Evolutionary conservation across 805 yeast species (phyloP).

Genomic region (Schizosaccharomyces osmophilus): DNA sequence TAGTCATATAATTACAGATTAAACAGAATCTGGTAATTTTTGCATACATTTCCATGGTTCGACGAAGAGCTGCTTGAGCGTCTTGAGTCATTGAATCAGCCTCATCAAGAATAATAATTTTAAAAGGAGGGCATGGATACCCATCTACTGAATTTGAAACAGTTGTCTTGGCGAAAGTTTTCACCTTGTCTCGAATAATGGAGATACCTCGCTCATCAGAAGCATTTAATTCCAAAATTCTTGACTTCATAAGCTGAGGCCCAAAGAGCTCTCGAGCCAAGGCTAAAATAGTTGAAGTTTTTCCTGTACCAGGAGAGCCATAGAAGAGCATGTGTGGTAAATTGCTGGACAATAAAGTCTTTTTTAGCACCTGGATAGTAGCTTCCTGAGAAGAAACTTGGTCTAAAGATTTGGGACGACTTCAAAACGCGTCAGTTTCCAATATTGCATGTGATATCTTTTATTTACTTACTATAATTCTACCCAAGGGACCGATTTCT

Average conservation of each 20-base stretch:
- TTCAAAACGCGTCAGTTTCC: conserved; percentile 7
- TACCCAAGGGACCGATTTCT: not conserved
- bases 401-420: conserved; percentile 63
- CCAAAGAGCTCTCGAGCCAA: conserved; percentile 76
- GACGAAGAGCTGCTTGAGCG: conserved; percentile 83
- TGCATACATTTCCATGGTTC: conserved; percentile 83
- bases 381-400: conserved; percentile 85
- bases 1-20: conserved; percentile 85
- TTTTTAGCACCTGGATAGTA: conserved; percentile 59
- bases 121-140: conserved; percentile 93
- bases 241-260: conserved; percentile 39
- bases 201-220: conserved; percentile 95
- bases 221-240: conserved; percentile 88
- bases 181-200: conserved; percentile 91
- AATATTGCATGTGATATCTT: not conserved
- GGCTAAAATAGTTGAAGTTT: conserved; percentile 71
- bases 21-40: conserved; percentile 78
- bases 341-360: conserved; percentile 55
- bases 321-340: conserved; percentile 81
- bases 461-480: not conserved
- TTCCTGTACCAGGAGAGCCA: conserved; percentile 91
- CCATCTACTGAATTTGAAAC: conserved; percentile 11
- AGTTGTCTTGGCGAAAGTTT: conserved; percentile 45
- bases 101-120: conserved; percentile 75
- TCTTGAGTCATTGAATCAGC: conserved; percentile 96